A percentile compares a stretch with the other conserved stretches of the same genome.
These are phyloP conservation scores for Penicillium sp. DNA, from an alignment of 2,329 filamentous ascomycete genomes.

Conservation along the genomic window DNA sequence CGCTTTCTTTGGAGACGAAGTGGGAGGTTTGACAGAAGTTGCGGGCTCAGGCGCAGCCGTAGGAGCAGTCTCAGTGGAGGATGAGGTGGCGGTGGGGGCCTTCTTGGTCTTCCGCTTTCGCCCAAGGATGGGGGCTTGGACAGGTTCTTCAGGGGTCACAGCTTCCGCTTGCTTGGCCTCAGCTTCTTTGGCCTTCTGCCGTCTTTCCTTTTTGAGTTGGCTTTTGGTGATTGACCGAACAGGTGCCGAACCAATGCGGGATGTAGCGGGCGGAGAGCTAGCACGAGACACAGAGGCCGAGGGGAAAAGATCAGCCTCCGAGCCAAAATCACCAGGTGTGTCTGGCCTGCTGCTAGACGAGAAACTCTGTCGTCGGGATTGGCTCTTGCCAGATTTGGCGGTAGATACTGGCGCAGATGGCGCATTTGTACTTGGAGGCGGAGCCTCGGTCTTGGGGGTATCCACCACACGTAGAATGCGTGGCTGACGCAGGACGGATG, in stretches of 20 bases:
- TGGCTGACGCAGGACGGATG: slow-evolving; percentile 46
- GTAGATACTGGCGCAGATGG: slow-evolving; percentile 39
- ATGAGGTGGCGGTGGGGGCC: slow-evolving; percentile 36
- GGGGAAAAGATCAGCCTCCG: slow-evolving; percentile 61
- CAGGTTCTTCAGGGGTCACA: slow-evolving; percentile 52
- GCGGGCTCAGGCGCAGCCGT: slow-evolving; percentile 19
- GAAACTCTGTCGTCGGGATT: slow-evolving; percentile 47
- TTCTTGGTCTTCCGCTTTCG: slow-evolving; percentile 64
- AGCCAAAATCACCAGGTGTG: slow-evolving; percentile 63
- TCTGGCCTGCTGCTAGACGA: slow-evolving; percentile 63
- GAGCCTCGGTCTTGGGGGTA: slow-evolving; percentile 57
- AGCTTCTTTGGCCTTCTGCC: slow-evolving; percentile 53
- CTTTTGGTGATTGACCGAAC: slow-evolving; percentile 64
- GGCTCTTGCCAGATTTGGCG: slow-evolving; percentile 35
- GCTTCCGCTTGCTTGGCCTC: slow-evolving; percentile 50
- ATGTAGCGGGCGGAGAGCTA: slow-evolving; percentile 57
- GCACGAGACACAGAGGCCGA: slow-evolving; percentile 64
- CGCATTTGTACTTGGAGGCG: slow-evolving; percentile 35
- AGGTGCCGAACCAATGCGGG: slow-evolving; percentile 62
- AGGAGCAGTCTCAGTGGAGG: slow-evolving; percentile 18
- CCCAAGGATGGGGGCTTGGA: slow-evolving; percentile 65
- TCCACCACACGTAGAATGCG: slow-evolving; percentile 61
- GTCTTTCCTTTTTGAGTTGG: slow-evolving; percentile 63
- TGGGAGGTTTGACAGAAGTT: slow-evolving; percentile 23
- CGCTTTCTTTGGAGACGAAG: slow-evolving; percentile 26